Base-by-base conservation (phyloP, 805 yeast species). In the Peterozyma toletana region DNA sequence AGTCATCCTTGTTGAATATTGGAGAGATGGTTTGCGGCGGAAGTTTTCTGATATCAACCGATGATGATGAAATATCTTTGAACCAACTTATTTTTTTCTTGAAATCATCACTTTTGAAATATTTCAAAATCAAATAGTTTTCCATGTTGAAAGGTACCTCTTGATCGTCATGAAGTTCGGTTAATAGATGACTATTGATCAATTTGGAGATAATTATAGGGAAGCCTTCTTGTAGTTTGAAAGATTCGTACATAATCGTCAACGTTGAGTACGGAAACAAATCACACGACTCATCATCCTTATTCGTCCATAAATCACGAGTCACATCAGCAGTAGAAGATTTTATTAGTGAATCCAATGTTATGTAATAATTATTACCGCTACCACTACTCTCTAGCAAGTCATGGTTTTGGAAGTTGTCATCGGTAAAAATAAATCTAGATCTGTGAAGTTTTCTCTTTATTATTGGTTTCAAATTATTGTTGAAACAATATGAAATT, bases 201-300 rank as follows among this genome's bases (percentile, higher is more conserved):
- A 80, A 55, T 5, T 65, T 59, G 35, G 53, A 53, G 7, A 79
- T 52, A 53, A 66, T 57, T 1, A 49, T 40, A 0, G 75, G 76
- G n/a, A 63, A 48, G 3, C 39, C 43, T 39, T 56, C 14, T 9
- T 50, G 13, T 49, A 33, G 11, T 41, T 46, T 9, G 64, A 41
- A 53, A 1, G 64, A 64, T 33, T 66, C 67, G 63, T 75, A 75
- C 16, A 74, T 58, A 17, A 80, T 55, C 43, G 73, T 75, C 30
- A 79, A 57, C 0, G 75, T 62, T 0, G 77, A 67, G 51, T 74
- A 71, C 2, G 82, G 80, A 52, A 77, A 75, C 1, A 29, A 11
- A 2, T 37, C 44, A 2, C 46, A 3, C 7, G 35, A 17, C 2
- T 34, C n/a, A 11, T 50, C 46, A 30, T 54, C 56, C 14, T 35